Evolutionary conservation across 106 monocot species (phyloP), one percentile per base, ranked within the genome.

Genomic region (Phalaenopsis aphrodite): DNA sequence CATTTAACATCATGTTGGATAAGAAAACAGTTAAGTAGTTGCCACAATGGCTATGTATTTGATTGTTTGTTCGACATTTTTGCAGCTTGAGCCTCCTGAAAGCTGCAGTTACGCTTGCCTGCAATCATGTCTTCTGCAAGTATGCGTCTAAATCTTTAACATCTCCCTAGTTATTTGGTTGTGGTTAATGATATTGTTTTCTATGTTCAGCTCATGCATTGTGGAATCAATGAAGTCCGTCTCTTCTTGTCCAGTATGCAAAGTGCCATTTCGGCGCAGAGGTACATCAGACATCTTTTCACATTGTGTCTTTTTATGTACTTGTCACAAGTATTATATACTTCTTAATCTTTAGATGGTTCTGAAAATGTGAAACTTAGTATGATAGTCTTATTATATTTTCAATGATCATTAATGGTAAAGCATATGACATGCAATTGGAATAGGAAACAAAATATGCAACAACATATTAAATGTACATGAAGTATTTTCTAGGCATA

Each of bases 81-180:
- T 83, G 83, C 85, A 99, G 98, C 85, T 86, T 87, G 90, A 89
- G 89, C 52, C 88, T 99, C 7, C 39, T 99, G 46, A 84, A 78
- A 17, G 91, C 89, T 11, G 82, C 95, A 14, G 88, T 77, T 72
- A 91, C 95, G 8, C 90, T 99, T 47, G 19, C 75, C 15, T 99
- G 98, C 93, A 94, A 95, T 68, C 98, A 99, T 71, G 76, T 95
- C n/a, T 99, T 99, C 85, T 98, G 97, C 92, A 89, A 86, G 97
- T 98, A 74, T 89, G 89, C 41, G 42, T 41, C 43, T 69, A 10
- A 76, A 23, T 55, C 45, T 36, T 79, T 79, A 65, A 3, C 74
- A 16, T 37, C 30, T 58, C 42, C 52, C 41, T n/a, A 10, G 5
- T 23, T 72, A 21, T 5, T n/a, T 41, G 16, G 43, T 16, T 42